Evolutionary conservation across 495 filamentous ascomycete genomes (phyloP).

Genomic region (Chaetomium tenue): DNA sequence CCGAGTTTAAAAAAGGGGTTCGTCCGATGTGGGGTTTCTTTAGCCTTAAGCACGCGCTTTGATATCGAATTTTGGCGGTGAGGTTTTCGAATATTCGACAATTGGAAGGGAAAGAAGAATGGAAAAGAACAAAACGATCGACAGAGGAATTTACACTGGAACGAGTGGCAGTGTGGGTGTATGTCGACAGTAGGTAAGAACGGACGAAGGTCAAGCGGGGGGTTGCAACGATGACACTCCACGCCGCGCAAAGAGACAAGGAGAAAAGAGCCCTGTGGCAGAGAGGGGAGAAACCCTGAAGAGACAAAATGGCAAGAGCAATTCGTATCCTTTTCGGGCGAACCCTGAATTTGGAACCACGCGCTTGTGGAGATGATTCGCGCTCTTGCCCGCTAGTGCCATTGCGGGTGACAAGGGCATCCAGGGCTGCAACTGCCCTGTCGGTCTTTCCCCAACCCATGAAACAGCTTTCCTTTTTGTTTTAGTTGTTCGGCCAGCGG

Average conservation of each 20-base stretch:
- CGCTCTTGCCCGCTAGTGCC: constrained; percentile 8
- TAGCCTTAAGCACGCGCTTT: background rate
- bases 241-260: background rate
- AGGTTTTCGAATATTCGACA: background rate
- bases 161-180: constrained; percentile 6
- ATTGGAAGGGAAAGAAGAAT: background rate
- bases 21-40: constrained; percentile 17
- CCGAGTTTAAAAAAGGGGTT: constrained; percentile 11
- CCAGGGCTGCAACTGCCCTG: constrained; percentile 5
- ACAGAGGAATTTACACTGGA: constrained; percentile 9
- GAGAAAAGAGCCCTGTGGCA: background rate
- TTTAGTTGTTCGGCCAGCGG: background rate
- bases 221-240: background rate
- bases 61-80: background rate
- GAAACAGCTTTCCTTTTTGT: background rate
- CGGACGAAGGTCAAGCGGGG: background rate
- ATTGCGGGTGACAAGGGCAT: constrained; percentile 5
- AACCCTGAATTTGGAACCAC: constrained; percentile 10
- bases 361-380: constrained; percentile 31
- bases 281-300: background rate
- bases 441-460: background rate
- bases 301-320: constrained; percentile 6
- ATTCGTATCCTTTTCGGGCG: constrained; percentile 22
- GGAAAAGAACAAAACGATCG: background rate
- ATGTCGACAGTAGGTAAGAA: background rate